A percentile compares a stretch with the other conserved stretches of the same genome.
These are phyloP conservation scores for Tubosaeta sp. DNA, from an alignment of 768 basidiomycete genomes.

Conservation along the genomic window DNA sequence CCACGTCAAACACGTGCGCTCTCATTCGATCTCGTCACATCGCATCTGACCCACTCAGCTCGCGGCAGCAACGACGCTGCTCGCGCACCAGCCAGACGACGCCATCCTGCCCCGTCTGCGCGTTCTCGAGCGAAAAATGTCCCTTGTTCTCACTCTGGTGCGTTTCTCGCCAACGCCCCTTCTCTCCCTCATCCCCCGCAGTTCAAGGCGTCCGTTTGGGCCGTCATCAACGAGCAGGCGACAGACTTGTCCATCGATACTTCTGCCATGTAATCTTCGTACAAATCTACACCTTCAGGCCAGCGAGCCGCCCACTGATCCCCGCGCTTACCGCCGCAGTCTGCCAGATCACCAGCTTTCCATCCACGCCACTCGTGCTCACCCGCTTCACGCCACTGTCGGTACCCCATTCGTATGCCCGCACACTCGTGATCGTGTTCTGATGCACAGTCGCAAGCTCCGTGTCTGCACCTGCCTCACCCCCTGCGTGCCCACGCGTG, in stretches of 20 bases:
- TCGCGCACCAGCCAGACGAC: constrained; percentile 76
- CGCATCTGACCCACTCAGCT: constrained; percentile 40
- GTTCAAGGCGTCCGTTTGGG: constrained; percentile 98
- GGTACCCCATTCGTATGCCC: constrained; percentile 58
- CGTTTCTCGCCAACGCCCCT: background rate
- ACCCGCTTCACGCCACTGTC: constrained; percentile 65
- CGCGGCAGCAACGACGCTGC: constrained; percentile 58
- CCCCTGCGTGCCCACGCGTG: constrained; percentile 49
- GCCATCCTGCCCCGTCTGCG: constrained; percentile 71
- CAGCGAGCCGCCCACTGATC: constrained; percentile 48
- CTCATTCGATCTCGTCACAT: background rate
- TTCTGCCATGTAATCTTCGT: constrained; percentile 10
- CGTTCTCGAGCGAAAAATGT: constrained; percentile 90
- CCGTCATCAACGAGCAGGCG: constrained; percentile 83
- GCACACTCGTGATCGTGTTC: constrained; percentile 94
- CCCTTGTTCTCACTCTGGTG: constrained; percentile 88
- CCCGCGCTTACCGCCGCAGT: constrained; percentile 49
- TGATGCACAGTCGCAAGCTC: constrained; percentile 91
- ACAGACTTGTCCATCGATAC: constrained; percentile 29
- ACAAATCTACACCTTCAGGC: constrained; percentile 38
- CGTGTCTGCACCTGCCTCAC: constrained; percentile 47
- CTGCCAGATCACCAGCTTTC: constrained; percentile 88
- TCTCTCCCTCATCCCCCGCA: constrained; percentile 27
- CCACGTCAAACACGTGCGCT: constrained; percentile 65
- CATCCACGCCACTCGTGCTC: constrained; percentile 92